Percentiles rank a stretch among this genome's conserved stretches.
Evolutionary conservation across 2,329 filamentous ascomycete genomes (phyloP).

Genomic region (Cladosporium sphaerospermum): DNA sequence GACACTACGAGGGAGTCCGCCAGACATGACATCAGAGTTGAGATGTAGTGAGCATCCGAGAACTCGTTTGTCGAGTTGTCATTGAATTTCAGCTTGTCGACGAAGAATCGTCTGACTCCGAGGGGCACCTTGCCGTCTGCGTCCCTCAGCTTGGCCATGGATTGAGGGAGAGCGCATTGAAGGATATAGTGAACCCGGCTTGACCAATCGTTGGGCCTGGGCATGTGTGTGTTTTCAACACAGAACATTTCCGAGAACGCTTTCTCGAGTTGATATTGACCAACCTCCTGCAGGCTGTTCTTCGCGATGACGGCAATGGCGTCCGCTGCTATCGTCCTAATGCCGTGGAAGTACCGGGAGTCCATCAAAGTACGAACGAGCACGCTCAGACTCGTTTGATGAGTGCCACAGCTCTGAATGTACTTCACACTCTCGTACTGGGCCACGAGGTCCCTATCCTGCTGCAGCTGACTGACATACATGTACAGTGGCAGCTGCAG

Average conservation of each 20-base stretch:
- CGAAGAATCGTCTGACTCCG: constrained; percentile 72
- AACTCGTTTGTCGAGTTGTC: constrained; percentile 85
- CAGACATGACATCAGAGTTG: constrained; percentile 64
- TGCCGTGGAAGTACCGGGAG: constrained; percentile 85
- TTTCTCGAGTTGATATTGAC: constrained; percentile 75
- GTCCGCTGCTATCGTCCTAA: constrained; percentile 76
- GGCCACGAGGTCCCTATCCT: constrained; percentile 95
- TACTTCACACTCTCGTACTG: constrained; percentile 48
- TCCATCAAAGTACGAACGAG: constrained; percentile 87
- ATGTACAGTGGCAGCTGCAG: constrained; percentile 87
- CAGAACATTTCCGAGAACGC: constrained; percentile 87
- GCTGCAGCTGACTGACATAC: constrained; percentile 95
- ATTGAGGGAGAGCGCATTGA: constrained; percentile 73
- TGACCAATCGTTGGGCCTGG: constrained; percentile 82
- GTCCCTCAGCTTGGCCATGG: constrained; percentile 73
- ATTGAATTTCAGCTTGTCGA: constrained; percentile 87
- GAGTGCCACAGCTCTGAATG: constrained; percentile 44
- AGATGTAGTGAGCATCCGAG: constrained; percentile 85
- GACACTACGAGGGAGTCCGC: constrained; percentile 47
- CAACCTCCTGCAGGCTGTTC: constrained; percentile 62
- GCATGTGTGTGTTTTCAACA: constrained; percentile 65
- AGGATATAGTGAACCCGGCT: constrained; percentile 81
- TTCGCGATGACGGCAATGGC: constrained; percentile 65
- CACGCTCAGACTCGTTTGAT: constrained; percentile 81
- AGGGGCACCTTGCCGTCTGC: constrained; percentile 69